Conservation (phyloP, 345 rosid species). For the Salix dunnii region DNA sequence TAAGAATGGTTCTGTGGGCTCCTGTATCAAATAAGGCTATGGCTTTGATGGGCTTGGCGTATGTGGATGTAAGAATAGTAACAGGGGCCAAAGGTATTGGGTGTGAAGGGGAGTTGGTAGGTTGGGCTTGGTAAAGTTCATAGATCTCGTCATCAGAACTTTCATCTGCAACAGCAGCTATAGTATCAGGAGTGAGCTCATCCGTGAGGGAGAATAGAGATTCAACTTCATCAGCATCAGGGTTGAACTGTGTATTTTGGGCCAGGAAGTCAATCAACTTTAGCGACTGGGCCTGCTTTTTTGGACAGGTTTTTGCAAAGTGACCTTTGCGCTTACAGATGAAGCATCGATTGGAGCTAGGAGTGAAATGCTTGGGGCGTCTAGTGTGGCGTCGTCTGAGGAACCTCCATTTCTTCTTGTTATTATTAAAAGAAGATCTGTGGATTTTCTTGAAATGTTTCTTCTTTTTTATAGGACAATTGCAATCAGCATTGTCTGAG, state of each 20-base stretch:
- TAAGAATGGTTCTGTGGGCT: too few species aligned
- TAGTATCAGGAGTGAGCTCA: neutral
- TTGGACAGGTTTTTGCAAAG: neutral
- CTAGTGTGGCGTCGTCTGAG: neutral
- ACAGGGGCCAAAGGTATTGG: too few species aligned
- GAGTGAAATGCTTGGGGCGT: neutral
- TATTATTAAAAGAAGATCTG: neutral
- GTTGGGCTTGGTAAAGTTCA: too few species aligned
- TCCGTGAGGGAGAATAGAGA: neutral
- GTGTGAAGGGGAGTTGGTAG: too few species aligned
- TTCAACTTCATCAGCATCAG: neutral
- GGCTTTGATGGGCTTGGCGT: neutral
- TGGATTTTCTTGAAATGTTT: neutral
- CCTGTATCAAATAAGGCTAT: neutral
- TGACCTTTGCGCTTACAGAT: neutral
- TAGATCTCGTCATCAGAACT: neutral
- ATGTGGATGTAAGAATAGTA: neutral
- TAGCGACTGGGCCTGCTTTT: neutral
- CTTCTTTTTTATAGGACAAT: neutral
- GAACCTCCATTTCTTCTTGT: neutral
- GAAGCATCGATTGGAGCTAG: neutral
- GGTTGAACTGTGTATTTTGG: too few species aligned
- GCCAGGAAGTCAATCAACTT: too few species aligned
- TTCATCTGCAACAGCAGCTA: too few species aligned
- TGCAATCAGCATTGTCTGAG: too few species aligned